These are phyloP conservation scores for Blastocystis sp. DNA, from an alignment of 352 stramenopile genomes.

Conservation along the genomic window DNA sequence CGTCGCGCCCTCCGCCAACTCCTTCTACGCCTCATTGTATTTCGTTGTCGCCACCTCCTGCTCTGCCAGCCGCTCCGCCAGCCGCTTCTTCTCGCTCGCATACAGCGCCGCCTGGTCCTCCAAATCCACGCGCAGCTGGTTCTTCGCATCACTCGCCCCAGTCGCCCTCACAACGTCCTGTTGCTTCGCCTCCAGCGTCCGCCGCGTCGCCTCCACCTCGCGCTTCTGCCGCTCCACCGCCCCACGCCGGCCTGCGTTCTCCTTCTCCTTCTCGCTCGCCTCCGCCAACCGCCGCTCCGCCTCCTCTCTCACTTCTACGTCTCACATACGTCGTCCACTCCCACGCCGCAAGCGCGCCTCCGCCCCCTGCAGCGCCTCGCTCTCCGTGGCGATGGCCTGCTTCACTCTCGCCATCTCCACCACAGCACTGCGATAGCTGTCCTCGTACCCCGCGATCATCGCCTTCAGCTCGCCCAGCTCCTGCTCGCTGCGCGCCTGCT, in stretches of 20 bases:
- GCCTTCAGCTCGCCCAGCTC: constrained; percentile 18
- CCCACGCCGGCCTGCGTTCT: background rate
- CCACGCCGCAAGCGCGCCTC: background rate
- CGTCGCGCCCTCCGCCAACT: constrained; percentile 13
- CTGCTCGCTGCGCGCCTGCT: background rate
- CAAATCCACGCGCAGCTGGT: constrained; percentile 70
- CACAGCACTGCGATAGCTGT: background rate
- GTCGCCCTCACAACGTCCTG: background rate
- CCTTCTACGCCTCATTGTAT: constrained; percentile 14
- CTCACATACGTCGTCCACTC: background rate
- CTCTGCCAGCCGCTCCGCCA: constrained; percentile 23
- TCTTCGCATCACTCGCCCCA: background rate
- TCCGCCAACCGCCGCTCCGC: background rate
- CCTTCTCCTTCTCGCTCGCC: background rate
- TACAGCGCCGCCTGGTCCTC: constrained; percentile 70
- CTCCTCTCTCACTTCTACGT: background rate
- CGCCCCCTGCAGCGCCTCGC: background rate
- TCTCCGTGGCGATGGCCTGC: background rate
- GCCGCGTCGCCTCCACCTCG: constrained; percentile 35
- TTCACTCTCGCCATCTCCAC: background rate
- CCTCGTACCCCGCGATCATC: background rate
- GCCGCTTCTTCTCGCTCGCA: constrained; percentile 55
- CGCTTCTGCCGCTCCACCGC: constrained; percentile 70
- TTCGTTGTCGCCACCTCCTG: background rate
- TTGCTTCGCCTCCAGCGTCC: background rate